Percentiles rank a stretch among this genome's conserved stretches.
Evolutionary conservation across 2,329 filamentous ascomycete species (phyloP).

Genomic region (Phaeoacremonium minimum): DNA sequence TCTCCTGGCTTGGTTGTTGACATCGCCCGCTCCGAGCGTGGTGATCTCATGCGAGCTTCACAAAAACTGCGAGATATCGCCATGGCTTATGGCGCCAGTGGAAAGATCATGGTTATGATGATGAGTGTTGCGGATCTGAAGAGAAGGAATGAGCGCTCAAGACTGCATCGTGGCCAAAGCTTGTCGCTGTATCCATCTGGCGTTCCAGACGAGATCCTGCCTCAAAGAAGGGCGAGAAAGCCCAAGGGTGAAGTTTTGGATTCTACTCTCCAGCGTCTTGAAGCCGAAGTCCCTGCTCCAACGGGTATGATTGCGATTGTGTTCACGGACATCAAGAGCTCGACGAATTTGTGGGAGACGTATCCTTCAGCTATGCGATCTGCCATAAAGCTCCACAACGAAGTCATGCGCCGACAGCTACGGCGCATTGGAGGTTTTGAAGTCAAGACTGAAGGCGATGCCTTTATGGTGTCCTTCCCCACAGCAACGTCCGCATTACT

Average conservation of each 20-base stretch:
- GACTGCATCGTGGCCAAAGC: conserved; percentile 70
- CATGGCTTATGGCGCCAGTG: conserved; percentile 88
- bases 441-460: conserved; percentile 99
- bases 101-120: conserved; percentile 99
- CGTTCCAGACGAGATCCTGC: conserved; percentile 63
- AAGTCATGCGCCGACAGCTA: conserved; percentile 89
- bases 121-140: conserved; percentile 89
- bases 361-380: conserved; percentile 94
- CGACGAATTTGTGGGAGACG: conserved; percentile 92
- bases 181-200: conserved; percentile 79
- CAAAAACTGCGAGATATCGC: conserved; percentile 93
- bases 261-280: conserved; percentile 80
- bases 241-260: conserved; percentile 66
- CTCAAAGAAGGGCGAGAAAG: conserved; percentile 61
- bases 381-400: conserved; percentile 95
- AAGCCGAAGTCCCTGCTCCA: conserved; percentile 86
- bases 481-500: conserved; percentile 91
- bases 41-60: conserved; percentile 89
- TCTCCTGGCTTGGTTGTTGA: conserved; percentile 88
- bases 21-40: conserved; percentile 78
- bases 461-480: conserved; percentile 98
- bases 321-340: conserved; percentile 99
- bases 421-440: conserved; percentile 95
- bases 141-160: conserved; percentile 72
- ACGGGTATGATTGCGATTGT: conserved; percentile 88